A percentile compares a stretch with the other conserved stretches of the same genome.
These are phyloP conservation scores for Tulasnella calospora DNA, from an alignment of 768 basidiomycete species.

Conservation along the genomic window DNA sequence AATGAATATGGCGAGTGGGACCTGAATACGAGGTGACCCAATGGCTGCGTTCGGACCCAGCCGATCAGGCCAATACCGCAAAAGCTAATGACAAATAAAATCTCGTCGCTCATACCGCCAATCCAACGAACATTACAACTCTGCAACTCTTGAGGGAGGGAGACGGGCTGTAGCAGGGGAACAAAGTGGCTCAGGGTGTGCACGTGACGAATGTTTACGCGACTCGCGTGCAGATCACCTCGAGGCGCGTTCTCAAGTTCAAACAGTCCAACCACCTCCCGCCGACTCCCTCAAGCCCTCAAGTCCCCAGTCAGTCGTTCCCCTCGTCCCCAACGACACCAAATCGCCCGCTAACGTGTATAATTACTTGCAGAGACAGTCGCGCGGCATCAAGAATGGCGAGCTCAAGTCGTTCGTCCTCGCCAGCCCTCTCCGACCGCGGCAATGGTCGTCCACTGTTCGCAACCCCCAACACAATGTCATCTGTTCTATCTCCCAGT, in stretches of 20 bases:
- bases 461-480: constrained; percentile 19
- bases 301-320: background rate
- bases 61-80: background rate
- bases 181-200: background rate
- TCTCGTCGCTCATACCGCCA: background rate
- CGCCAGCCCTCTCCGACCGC: constrained; percentile 1
- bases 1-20: background rate
- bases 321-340: background rate
- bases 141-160: background rate
- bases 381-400: constrained; percentile 1
- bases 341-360: background rate
- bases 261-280: constrained; percentile 4
- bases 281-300: background rate
- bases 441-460: constrained; percentile 16
- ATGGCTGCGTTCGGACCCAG: background rate
- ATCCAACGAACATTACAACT: background rate
- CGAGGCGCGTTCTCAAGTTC: constrained; percentile 11
- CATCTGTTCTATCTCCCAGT: constrained; percentile 16
- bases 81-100: background rate
- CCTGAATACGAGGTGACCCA: background rate
- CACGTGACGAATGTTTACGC: constrained; percentile 2
- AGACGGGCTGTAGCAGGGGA: background rate
- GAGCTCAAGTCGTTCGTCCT: constrained; percentile 3
- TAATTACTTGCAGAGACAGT: background rate
- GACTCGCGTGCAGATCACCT: constrained; percentile 5